These are phyloP conservation scores for Lippia alba DNA, from an alignment of 305 asterid genomes.

Conservation along the genomic window DNA sequence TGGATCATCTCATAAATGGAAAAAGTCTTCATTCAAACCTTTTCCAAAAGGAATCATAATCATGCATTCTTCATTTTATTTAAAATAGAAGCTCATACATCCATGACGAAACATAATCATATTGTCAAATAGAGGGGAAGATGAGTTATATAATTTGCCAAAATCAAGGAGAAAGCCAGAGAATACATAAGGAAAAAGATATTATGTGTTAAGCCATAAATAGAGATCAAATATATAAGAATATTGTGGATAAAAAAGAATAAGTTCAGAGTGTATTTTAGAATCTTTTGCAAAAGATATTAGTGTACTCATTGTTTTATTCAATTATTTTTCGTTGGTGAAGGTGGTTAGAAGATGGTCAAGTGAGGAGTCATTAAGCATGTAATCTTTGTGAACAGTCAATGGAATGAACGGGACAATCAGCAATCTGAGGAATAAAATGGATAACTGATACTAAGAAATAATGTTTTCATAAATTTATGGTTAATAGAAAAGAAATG, in stretches of 20 bases:
- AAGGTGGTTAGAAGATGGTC: not conserved
- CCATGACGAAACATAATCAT: too few relatives aligned
- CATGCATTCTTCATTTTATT: too few relatives aligned
- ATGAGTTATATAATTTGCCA: too few relatives aligned
- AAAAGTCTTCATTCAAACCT: too few relatives aligned
- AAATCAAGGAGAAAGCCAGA: not conserved
- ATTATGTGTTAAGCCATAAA: not conserved
- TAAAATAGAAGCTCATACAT: too few relatives aligned
- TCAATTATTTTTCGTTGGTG: not conserved
- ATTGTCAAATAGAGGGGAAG: too few relatives aligned
- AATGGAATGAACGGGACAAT: not conserved
- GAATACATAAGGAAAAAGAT: too few relatives aligned
- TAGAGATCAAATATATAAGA: not conserved
- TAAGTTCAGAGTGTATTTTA: not conserved
- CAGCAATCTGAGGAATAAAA: not conserved
- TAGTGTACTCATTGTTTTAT: too few relatives aligned
- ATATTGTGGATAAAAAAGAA: conserved; percentile 1
- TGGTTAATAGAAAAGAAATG: conserved; percentile 15
- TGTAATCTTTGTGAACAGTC: not conserved
- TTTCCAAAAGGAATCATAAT: too few relatives aligned
- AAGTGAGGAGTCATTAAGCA: not conserved
- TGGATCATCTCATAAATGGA: too few relatives aligned
- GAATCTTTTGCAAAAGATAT: too few relatives aligned
- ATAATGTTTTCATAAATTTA: not conserved
- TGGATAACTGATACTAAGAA: conserved; percentile 1